A percentile compares a stretch with the other conserved stretches of the same genome.
Conservation (phyloP, 495 filamentous ascomycete genomes). For the Lasiosphaeria miniovina region DNA sequence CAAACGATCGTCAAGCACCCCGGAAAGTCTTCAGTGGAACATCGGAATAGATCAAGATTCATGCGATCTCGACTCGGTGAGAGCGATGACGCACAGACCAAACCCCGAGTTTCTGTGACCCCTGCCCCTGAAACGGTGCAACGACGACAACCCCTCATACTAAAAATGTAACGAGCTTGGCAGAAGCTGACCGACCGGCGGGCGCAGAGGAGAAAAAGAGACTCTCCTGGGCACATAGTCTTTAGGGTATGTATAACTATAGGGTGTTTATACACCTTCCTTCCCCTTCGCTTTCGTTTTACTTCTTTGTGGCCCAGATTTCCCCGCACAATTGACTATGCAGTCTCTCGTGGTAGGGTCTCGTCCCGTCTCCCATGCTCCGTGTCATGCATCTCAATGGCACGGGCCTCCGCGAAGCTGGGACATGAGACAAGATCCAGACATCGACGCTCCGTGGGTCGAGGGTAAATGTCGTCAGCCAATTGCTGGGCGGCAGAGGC, state of each 20-base stretch:
- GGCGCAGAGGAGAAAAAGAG: too few relatives aligned
- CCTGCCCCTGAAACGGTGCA: background rate
- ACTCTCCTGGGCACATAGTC: too few relatives aligned
- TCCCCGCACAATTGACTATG: background rate
- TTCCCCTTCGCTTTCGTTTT: too few relatives aligned
- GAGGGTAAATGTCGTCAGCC: conserved; percentile 9
- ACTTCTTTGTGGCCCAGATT: background rate
- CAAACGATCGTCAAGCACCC: conserved; percentile 12
- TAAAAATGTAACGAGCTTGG: too few relatives aligned
- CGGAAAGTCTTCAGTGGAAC: conserved; percentile 9
- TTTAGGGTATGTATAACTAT: too few relatives aligned
- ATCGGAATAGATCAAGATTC: background rate
- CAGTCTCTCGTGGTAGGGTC: background rate
- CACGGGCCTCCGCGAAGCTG: conserved; percentile 4
- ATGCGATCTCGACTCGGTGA: conserved; percentile 1
- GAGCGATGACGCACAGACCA: background rate
- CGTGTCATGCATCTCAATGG: background rate
- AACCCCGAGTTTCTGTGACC: background rate
- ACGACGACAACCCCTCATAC: background rate
- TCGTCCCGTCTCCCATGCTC: background rate
- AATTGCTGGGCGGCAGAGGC: conserved; percentile 4
- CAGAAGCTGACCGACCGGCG: too few relatives aligned
- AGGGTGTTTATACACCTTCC: too few relatives aligned
- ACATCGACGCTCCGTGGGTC: conserved; percentile 6
- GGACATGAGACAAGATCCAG: conserved; percentile 16